Percentiles rank a stretch among this genome's conserved stretches.
Conservation (phyloP, 768 basidiomycete species). For the Tricholoma bakamatsutake region DNA sequence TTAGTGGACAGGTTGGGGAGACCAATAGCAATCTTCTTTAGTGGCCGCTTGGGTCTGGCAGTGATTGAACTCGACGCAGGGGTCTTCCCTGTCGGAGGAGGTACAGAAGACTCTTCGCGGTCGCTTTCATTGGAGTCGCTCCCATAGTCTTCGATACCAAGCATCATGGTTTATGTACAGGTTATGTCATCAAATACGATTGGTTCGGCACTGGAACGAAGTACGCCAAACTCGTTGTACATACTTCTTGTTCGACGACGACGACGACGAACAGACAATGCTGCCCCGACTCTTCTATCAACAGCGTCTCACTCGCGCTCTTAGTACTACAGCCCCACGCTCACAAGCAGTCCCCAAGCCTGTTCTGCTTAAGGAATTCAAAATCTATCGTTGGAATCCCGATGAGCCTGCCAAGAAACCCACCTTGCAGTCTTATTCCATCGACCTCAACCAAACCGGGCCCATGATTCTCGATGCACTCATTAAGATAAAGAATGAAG, state of each 20-base stretch:
- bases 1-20: conserved; percentile 38
- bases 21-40: conserved; percentile 60
- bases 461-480: conserved; percentile 95
- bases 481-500: conserved; percentile 99
- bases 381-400: conserved; percentile 99
- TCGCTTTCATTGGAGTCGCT: conserved; percentile 56
- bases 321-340: conserved; percentile 12
- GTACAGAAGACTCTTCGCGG: conserved; percentile 11
- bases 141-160: conserved; percentile 73
- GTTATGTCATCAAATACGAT: not conserved
- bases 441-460: conserved; percentile 92
- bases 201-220: not conserved
- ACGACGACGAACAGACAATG: conserved; percentile 3
- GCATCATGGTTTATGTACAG: conserved; percentile 35
- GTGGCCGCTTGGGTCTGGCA: conserved; percentile 35
- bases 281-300: conserved; percentile 11
- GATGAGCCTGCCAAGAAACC: conserved; percentile 93
- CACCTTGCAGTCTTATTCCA: conserved; percentile 79
- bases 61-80: conserved; percentile 16
- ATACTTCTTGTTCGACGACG: not conserved
- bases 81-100: conserved; percentile 1
- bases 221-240: not conserved
- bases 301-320: conserved; percentile 4
- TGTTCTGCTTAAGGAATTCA: conserved; percentile 85
- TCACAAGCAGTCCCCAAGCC: conserved; percentile 56